These are phyloP conservation scores for Paracoccidioides lutzii DNA, from an alignment of 2,329 filamentous ascomycete species.

Conservation along the genomic window DNA sequence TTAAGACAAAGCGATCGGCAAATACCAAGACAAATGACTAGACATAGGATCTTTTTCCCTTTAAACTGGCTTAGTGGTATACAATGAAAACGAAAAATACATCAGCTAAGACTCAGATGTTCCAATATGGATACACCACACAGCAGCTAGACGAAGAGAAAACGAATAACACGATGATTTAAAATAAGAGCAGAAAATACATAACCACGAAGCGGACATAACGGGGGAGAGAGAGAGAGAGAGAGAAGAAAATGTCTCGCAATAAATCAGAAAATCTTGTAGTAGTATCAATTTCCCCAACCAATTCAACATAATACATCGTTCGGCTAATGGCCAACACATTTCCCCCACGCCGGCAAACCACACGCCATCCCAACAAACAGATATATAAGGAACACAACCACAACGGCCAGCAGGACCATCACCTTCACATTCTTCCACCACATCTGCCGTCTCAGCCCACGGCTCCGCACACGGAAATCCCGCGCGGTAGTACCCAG, in stretches of 20 bases:
- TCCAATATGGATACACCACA: not conserved
- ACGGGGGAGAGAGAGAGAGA: not conserved
- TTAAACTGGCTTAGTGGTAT: not conserved
- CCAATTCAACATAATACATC: not conserved
- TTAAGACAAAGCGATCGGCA: no score
- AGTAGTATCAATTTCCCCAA: not conserved
- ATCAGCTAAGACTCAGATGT: no score
- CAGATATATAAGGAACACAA: constrained; percentile 56
- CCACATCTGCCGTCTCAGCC: constrained; percentile 90
- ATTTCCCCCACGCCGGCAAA: constrained; percentile 43
- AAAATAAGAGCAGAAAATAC: not conserved
- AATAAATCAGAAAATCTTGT: not conserved
- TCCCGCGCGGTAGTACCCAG: constrained; percentile 79
- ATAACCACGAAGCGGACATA: not conserved
- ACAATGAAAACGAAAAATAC: not conserved
- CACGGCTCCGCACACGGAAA: constrained; percentile 76
- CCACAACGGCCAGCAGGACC: constrained; percentile 60
- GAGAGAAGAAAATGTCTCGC: not conserved
- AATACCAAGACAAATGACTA: no score
- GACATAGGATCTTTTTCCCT: no score
- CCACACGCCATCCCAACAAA: constrained; percentile 63
- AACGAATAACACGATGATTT: no score
- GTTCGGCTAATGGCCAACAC: constrained; percentile 20
- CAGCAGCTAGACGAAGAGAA: no score
- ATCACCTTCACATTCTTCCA: constrained; percentile 99